Base-by-base conservation (phyloP, 2,329 filamentous ascomycete genomes). In the Gaeumannomyces tritici region DNA sequence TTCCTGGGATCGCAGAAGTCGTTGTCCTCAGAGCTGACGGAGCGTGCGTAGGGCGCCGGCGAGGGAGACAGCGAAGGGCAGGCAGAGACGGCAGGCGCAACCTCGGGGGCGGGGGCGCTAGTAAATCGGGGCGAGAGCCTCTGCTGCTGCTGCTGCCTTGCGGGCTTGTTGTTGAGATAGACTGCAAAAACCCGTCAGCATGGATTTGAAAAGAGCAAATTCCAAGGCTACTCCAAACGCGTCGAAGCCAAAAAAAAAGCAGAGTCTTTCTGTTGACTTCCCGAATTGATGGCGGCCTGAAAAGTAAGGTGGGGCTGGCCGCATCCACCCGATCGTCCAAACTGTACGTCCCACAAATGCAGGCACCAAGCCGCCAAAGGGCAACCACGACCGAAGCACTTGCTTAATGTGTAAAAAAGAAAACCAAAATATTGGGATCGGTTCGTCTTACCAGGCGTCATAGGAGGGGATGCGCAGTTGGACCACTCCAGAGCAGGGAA, bases 1-100 rank as follows among this genome's bases (percentile, higher is more conserved):
- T 96, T 91, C 71, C 93, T 88, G 42, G 93, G 93, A 72, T 97
- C 93, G 76, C 93, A 96, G 74, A 95, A 96, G 76, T 91, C 88
- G 68, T 91, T 83, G 73, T 91, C 88, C 71, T 91, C 89, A 2
- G 86, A 86, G 57, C 83, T 78, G 72, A 88, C 79, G 62, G 89
- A 86, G 69, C 83, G 80, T 68, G 90, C 87, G 66, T 90, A 87
- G 33, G 91, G 90, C 59, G 90, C 89, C 24, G 92, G 91, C 35
- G 91, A 96, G 26, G 92, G 91, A 31, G 91, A 96, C 66, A 95
- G 85, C 64, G 91, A 95, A 67, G 91, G 90, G 79, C 89, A 93
- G 57, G 89, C 86, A 71, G 68, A 67, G 54, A 64, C 66, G 12
- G 87, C 88, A n/a, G 59, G 59, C n/a, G 59, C 59, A 28, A 60